Conservation (phyloP, 768 basidiomycete species). For the Chlorophyllum brunneum region DNA sequence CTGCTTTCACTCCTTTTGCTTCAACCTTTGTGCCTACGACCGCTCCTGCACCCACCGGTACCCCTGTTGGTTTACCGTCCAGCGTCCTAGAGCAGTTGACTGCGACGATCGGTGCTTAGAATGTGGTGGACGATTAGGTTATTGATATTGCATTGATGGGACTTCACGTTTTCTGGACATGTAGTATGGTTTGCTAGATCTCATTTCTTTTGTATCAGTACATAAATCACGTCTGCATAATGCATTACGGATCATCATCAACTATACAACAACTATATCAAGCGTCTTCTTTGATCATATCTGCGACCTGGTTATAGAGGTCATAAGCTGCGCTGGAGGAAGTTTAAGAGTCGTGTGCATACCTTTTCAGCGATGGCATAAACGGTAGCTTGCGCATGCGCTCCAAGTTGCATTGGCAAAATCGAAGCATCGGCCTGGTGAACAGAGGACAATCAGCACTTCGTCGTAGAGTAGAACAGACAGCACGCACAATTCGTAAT, state of each 20-base stretch:
- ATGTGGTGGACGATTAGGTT: neutral
- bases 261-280: too few relatives aligned
- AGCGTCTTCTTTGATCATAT: conserved; percentile 3
- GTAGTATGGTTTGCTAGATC: too few relatives aligned
- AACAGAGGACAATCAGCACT: neutral
- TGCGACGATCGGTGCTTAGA: neutral
- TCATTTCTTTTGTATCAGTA: too few relatives aligned
- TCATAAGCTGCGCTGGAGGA: neutral
- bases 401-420: conserved; percentile 15
- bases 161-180: neutral
- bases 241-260: too few relatives aligned
- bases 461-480: neutral
- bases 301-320: neutral
- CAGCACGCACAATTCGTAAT: conserved; percentile 22
- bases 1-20: too few relatives aligned
- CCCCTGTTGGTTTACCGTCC: neutral
- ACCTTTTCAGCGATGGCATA: conserved; percentile 23
- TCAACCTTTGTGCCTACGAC: neutral
- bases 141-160: neutral
- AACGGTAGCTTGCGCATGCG: conserved; percentile 16
- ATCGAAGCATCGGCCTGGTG: conserved; percentile 19
- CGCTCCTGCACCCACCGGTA: neutral
- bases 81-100: neutral
- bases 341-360: neutral
- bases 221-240: too few relatives aligned